phyloP scores from a whole-genome alignment of 371 early-diverging fungal species.

The Mortierella sp. region DNA sequence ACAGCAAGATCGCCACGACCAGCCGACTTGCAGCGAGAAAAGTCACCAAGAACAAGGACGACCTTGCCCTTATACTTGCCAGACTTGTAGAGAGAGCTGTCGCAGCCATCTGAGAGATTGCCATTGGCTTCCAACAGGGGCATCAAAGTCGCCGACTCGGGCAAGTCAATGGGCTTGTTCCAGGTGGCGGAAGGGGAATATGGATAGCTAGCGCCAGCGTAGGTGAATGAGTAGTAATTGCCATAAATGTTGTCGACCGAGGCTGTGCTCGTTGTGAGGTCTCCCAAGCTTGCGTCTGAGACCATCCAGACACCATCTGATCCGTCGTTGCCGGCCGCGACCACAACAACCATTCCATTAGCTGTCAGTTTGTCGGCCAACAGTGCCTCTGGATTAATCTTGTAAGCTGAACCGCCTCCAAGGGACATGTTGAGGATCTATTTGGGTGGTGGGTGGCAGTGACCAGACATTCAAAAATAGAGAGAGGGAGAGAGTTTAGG shows the following conservation, averaged over 20 bases:
- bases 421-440: slow-evolving; percentile 69
- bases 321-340: slow-evolving; percentile 79
- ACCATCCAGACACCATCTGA: slow-evolving; percentile 66
- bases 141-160: slow-evolving; percentile 18
- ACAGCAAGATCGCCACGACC: slow-evolving; percentile 64
- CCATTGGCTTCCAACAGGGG: slow-evolving; percentile 31
- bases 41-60: slow-evolving; percentile 69
- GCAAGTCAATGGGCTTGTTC: slow-evolving; percentile 20
- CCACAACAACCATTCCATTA: slow-evolving; percentile 57
- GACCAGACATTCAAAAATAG: too few relatives aligned
- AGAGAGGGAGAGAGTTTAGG: too few relatives aligned
- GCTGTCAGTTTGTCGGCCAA: slow-evolving; percentile 54
- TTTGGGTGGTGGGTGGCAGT: too few relatives aligned
- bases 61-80: slow-evolving; percentile 59
- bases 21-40: slow-evolving; percentile 58
- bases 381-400: slow-evolving; percentile 54
- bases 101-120: slow-evolving; percentile 60
- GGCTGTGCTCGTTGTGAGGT: slow-evolving; percentile 41
- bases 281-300: slow-evolving; percentile 66
- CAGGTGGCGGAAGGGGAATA: slow-evolving; percentile 18
- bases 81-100: slow-evolving; percentile 25
- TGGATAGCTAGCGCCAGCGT: slow-evolving; percentile 15
- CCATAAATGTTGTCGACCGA: slow-evolving; percentile 70
- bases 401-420: slow-evolving; percentile 64
- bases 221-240: slow-evolving; percentile 31